These are phyloP conservation scores for Xylariaceae sp. DNA, from an alignment of 2,329 filamentous ascomycete genomes.

Conservation along the genomic window DNA sequence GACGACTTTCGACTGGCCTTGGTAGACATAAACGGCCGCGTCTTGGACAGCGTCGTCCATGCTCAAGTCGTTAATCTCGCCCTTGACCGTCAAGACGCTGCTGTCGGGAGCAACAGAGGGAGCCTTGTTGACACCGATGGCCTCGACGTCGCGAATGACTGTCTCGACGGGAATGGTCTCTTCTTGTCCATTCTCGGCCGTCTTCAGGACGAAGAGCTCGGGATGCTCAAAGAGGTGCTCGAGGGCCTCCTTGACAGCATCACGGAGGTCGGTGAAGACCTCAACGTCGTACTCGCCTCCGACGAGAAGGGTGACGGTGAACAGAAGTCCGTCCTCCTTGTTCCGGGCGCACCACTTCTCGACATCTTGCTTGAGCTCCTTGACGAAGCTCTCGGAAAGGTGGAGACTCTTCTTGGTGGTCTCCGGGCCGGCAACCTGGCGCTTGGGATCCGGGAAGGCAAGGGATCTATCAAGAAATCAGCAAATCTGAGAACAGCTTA, in stretches of 20 bases:
- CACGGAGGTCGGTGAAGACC: constrained; percentile 6
- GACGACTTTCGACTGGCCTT: constrained; percentile 8
- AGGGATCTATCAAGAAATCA: background rate
- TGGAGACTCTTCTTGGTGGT: constrained; percentile 11
- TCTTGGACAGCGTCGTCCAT: too few relatives aligned
- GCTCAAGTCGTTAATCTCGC: too few relatives aligned
- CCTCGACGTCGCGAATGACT: background rate
- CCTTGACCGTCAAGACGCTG: too few relatives aligned
- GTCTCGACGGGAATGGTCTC: background rate
- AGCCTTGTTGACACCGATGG: background rate
- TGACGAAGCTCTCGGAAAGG: constrained; percentile 7
- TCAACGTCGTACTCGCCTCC: constrained; percentile 3
- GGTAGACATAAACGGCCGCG: constrained; percentile 11
- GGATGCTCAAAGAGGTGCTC: constrained; percentile 11
- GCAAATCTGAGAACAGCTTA: background rate
- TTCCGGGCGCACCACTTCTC: constrained; percentile 3
- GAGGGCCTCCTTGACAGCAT: constrained; percentile 10
- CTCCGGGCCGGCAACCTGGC: constrained; percentile 4
- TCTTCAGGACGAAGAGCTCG: constrained; percentile 6
- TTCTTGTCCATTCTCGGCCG: background rate
- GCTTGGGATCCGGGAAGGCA: background rate
- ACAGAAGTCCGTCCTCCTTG: constrained; percentile 2
- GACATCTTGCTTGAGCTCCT: constrained; percentile 4
- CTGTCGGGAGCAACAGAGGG: too few relatives aligned
- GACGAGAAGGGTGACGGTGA: constrained; percentile 8